Conservation (phyloP, 441 rosid genomes). For the Populus hybrid region DNA sequence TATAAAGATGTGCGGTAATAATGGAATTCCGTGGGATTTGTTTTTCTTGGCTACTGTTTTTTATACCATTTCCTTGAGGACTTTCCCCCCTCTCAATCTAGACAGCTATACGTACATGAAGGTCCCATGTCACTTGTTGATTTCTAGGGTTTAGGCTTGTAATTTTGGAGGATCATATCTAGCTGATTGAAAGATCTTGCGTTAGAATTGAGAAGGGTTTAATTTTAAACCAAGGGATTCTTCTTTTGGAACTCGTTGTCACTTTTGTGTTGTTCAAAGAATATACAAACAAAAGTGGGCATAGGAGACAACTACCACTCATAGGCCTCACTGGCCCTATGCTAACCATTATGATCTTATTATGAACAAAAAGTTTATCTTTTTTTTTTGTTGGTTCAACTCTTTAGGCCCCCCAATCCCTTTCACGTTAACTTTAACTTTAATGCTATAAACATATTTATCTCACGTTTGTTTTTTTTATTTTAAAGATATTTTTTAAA, state of each 20-base stretch:
- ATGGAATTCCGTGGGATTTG: neutral
- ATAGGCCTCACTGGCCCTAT: conserved; percentile 5
- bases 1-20: neutral
- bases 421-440: neutral
- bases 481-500: no score
- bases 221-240: neutral
- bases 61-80: neutral
- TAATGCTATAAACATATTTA: no score
- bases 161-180: no score
- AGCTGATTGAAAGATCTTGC: no score
- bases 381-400: neutral
- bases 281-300: conserved; percentile 5
- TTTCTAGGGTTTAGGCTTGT: no score
- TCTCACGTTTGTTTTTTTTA: no score
- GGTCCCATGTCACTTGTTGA: conserved; percentile 9
- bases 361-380: conserved; percentile 8
- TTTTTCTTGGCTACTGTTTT: neutral
- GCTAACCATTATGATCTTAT: conserved; percentile 6
- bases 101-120: conserved; percentile 24
- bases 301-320: conserved; percentile 9
- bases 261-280: conserved; percentile 5
- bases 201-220: neutral
- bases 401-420: neutral
- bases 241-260: conserved; percentile 1
- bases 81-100: conserved; percentile 18